These are phyloP conservation scores for Syzygium oleosum DNA, from an alignment of 345 rosid species.

Conservation along the genomic window DNA sequence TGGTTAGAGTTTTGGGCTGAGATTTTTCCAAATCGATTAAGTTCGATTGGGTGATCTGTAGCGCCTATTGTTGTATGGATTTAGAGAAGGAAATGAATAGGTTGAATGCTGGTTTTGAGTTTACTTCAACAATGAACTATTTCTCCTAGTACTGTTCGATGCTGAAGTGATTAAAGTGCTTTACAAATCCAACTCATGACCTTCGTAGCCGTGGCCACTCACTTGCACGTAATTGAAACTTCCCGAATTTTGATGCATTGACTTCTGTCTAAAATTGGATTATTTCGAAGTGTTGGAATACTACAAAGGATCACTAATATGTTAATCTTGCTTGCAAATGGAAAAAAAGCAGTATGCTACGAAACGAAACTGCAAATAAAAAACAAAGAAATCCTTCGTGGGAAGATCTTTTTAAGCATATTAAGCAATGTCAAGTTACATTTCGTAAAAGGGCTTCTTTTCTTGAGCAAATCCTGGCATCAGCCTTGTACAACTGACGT, in stretches of 20 bases:
- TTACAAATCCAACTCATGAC: background rate
- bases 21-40: background rate
- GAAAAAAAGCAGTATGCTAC: background rate
- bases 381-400: background rate
- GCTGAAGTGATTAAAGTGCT: background rate
- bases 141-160: too few relatives aligned
- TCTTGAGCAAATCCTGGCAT: background rate
- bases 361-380: background rate
- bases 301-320: background rate
- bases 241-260: background rate
- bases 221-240: background rate
- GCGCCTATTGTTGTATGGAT: background rate
- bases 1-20: background rate
- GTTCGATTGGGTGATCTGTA: background rate
- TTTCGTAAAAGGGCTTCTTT: background rate
- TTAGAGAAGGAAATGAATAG: background rate
- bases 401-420: background rate
- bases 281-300: background rate
- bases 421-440: background rate
- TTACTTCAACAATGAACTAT: background rate
- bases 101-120: background rate
- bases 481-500: background rate
- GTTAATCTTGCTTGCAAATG: background rate
- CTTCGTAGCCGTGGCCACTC: background rate
- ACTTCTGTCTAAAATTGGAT: background rate